A percentile compares a stretch with the other conserved stretches of the same genome.
phyloP scores from a whole-genome alignment of 768 basidiomycete species.

The Pisolithus albus region DNA sequence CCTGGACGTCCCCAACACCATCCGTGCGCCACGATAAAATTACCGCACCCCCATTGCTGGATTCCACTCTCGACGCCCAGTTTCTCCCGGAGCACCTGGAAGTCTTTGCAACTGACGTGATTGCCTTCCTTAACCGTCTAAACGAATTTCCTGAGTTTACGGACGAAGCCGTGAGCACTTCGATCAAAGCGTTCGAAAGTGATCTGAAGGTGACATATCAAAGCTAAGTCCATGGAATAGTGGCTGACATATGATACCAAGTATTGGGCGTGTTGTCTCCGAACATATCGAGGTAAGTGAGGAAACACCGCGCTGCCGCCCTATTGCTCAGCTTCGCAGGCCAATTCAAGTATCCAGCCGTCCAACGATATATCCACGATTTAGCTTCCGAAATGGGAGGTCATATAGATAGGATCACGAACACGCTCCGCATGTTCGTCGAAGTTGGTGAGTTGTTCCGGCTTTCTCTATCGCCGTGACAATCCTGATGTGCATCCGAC shows the following conservation, averaged over 20 bases:
- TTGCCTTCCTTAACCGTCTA: constrained; percentile 59
- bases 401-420: constrained; percentile 62
- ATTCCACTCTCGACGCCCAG: constrained; percentile 55
- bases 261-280: constrained; percentile 73
- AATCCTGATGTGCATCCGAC: background rate
- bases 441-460: constrained; percentile 51
- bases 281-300: constrained; percentile 50
- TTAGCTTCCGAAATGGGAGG: constrained; percentile 69
- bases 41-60: constrained; percentile 45
- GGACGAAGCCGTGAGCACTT: constrained; percentile 66
- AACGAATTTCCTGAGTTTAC: constrained; percentile 78
- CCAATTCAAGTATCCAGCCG: constrained; percentile 66
- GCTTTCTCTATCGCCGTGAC: background rate
- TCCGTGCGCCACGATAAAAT: constrained; percentile 27
- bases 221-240: background rate
- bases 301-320: background rate
- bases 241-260: constrained; percentile 17
- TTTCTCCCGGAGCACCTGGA: constrained; percentile 61
- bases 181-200: constrained; percentile 59
- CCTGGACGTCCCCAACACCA: background rate
- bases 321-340: constrained; percentile 30
- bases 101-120: constrained; percentile 56
- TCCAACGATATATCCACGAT: constrained; percentile 70
- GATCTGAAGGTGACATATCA: constrained; percentile 50
- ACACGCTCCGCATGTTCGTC: constrained; percentile 65